Evolutionary conservation across 1,284 basidiomycete species (phyloP).

Genomic region (Amylostereum areolatum): DNA sequence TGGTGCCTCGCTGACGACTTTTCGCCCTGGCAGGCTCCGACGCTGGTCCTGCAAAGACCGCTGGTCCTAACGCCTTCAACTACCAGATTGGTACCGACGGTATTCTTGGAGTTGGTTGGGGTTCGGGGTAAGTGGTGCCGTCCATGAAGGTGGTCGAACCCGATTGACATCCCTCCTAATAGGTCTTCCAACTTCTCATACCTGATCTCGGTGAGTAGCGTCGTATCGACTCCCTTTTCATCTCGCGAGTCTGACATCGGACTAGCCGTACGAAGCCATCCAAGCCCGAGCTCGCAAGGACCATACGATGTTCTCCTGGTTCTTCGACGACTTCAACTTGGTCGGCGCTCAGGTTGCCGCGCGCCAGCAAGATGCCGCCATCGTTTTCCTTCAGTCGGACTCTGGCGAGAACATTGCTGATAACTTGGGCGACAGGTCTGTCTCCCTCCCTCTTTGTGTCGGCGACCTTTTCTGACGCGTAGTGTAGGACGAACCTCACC

Average conservation of each 20-base stretch:
- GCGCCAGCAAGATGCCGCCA: conserved; percentile 24
- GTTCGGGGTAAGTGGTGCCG: conserved; percentile 35
- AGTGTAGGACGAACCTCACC: conserved; percentile 18
- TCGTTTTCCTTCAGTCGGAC: conserved; percentile 23
- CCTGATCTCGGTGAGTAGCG: conserved; percentile 21
- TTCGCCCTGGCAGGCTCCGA: conserved; percentile 39
- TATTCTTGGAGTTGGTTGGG: conserved; percentile 61
- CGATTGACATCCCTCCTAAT: background rate
- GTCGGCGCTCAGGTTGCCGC: conserved; percentile 1
- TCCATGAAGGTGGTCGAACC: conserved; percentile 3
- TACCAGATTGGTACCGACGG: conserved; percentile 41
- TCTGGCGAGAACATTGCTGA: conserved; percentile 46
- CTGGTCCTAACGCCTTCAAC: conserved; percentile 53
- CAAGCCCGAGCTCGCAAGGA: conserved; percentile 15
- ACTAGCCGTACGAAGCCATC: background rate
- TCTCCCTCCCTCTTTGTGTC: background rate
- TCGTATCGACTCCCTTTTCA: background rate
- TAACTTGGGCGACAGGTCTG: conserved; percentile 33
- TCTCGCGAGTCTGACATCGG: background rate
- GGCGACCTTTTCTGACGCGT: background rate
- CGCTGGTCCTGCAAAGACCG: conserved; percentile 42
- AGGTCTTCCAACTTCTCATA: background rate
- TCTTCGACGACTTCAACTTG: conserved; percentile 6
- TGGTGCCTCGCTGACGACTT: background rate
- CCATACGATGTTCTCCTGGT: conserved; percentile 1